phyloP scores from a whole-genome alignment of 2,329 filamentous ascomycete species.

The Alternaria viburni region DNA sequence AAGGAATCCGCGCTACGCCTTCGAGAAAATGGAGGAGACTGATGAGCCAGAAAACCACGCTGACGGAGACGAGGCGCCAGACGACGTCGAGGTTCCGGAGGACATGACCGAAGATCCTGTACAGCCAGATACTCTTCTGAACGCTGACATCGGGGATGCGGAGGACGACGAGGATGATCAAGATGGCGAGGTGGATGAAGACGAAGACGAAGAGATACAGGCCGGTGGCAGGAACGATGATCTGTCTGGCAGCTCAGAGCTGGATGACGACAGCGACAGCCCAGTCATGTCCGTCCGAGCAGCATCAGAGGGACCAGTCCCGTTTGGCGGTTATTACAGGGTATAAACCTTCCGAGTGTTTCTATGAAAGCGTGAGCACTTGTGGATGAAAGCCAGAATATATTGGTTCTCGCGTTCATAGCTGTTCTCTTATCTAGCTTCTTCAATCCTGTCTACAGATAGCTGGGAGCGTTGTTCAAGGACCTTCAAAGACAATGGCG shows the following conservation, averaged over 20 bases:
- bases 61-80: slow-evolving; percentile 20
- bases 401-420: neutral
- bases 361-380: no score
- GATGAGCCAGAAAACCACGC: slow-evolving; percentile 7
- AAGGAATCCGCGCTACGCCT: slow-evolving; percentile 42
- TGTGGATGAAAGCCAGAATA: no score
- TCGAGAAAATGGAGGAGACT: slow-evolving; percentile 37
- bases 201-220: slow-evolving; percentile 23
- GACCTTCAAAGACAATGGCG: neutral
- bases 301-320: slow-evolving; percentile 25
- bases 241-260: slow-evolving; percentile 19
- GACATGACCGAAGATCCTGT: slow-evolving; percentile 42
- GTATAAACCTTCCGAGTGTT: slow-evolving; percentile 6
- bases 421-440: neutral
- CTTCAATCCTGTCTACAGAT: neutral
- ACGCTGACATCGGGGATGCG: slow-evolving; percentile 27
- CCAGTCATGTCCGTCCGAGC: slow-evolving; percentile 16
- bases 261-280: slow-evolving; percentile 19
- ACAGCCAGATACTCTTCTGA: slow-evolving; percentile 28
- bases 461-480: neutral
- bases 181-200: slow-evolving; percentile 18
- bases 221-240: slow-evolving; percentile 21
- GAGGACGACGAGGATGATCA: slow-evolving; percentile 26
- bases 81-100: slow-evolving; percentile 35
- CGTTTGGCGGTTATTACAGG: slow-evolving; percentile 33